Base-by-base conservation (phyloP, 257 asterid species). In the Solanum sparsipilum region DNA sequence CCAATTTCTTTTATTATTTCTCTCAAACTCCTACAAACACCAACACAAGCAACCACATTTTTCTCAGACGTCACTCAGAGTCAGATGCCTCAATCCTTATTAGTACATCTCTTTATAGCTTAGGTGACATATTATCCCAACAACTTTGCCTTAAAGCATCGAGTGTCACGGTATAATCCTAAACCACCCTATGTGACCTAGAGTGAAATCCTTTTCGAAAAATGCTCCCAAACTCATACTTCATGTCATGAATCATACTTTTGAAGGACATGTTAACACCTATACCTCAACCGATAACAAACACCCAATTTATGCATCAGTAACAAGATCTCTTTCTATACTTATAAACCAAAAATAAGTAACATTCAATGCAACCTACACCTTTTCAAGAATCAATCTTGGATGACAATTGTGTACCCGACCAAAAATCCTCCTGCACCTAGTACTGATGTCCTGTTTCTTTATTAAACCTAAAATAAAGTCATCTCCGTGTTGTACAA, bases 121-220 rank as follows among this genome's bases (percentile, higher is more conserved):
- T 3, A 48, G 3, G 60, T 2, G 21, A 15, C 60, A 90, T 90
- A 90, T 93, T 93, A 23, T 97, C 98, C 98, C 99, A 97, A 86
- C 98, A 93, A 87, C 98, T 96, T 93, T 94, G 98, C 95, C 91
- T 90, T 85, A 97, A 89, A 89, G 95, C 98, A 93, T 97, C 98
- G 4, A 93, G 84, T 75, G 91, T 89, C 88, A 89, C 89, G 2
- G 90, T 39, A 85, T 86, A 91, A 85, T 48, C 60, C 60, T 48
- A 15, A 48, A 48, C 60, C 60, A 48, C 21, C 7, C 21, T 48
- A 48, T 48, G 60, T 48, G 60, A 48, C 60, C 60, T 15, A 48
- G 21, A 48, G 60, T 48, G 60, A 48, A 48, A 48, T 94, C 91
- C 90, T 90, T 90, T 92, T 13, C 91, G 85, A 5, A 92, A 92